Percentiles rank a stretch among this genome's conserved stretches.
phyloP scores from a whole-genome alignment of 164 flowering plant species.

The Tetracentron sinense region DNA sequence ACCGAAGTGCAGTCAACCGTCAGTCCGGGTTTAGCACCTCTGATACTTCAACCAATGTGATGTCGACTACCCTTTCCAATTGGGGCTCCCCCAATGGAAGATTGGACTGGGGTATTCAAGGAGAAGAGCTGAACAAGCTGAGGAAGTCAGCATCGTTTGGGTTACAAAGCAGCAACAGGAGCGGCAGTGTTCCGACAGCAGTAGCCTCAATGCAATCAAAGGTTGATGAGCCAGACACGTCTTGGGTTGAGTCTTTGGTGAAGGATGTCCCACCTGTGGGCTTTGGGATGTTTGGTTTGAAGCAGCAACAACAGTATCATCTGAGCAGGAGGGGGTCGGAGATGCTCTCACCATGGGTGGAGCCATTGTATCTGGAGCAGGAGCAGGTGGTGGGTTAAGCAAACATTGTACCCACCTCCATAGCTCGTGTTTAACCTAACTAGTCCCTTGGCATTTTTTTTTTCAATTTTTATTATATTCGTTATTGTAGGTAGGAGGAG shows the following conservation, averaged over 20 bases:
- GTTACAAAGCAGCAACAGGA: constrained; percentile 32
- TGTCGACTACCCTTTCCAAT: constrained; percentile 43
- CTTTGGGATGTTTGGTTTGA: constrained; percentile 16
- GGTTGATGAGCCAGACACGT: constrained; percentile 68
- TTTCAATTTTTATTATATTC: constrained; percentile 20
- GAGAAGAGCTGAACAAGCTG: constrained; percentile 74
- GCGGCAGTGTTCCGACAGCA: background rate
- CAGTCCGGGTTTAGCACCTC: constrained; percentile 22
- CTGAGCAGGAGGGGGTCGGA: constrained; percentile 29
- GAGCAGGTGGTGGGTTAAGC: constrained; percentile 86
- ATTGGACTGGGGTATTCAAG: constrained; percentile 83
- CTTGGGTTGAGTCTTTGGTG: constrained; percentile 84
- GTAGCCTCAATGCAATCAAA: constrained; percentile 10
- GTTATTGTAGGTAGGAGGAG: too few relatives aligned
- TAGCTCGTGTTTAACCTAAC: constrained; percentile 26
- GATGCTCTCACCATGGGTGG: constrained; percentile 55
- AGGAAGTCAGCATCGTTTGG: constrained; percentile 85
- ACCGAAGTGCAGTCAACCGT: constrained; percentile 41
- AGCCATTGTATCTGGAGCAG: constrained; percentile 85
- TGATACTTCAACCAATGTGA: constrained; percentile 19
- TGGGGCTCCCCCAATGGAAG: constrained; percentile 89
- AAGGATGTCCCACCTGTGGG: constrained; percentile 56
- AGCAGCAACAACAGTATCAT: constrained; percentile 25
- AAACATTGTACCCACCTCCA: background rate
- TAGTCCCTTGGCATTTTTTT: constrained; percentile 18